A percentile compares a stretch with the other conserved stretches of the same genome.
These are phyloP conservation scores for Russula compacta DNA, from an alignment of 768 basidiomycete genomes.

Conservation along the genomic window DNA sequence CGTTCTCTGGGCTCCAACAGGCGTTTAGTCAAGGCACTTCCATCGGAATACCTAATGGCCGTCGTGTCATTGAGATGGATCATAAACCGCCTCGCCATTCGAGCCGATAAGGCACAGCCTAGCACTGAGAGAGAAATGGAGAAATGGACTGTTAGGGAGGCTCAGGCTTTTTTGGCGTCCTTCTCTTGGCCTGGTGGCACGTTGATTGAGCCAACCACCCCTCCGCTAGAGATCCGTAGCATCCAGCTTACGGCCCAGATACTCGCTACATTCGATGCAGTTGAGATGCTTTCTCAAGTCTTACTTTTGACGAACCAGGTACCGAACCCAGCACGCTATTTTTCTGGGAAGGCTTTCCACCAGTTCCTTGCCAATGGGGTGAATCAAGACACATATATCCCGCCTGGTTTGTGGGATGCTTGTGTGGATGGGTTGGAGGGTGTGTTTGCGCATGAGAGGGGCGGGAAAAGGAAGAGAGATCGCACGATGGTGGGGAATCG, in stretches of 20 bases:
- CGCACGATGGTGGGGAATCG: slow-evolving; percentile 31
- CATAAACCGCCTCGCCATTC: slow-evolving; percentile 37
- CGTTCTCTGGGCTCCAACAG: slow-evolving; percentile 47
- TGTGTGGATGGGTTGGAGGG: slow-evolving; percentile 11
- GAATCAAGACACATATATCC: slow-evolving; percentile 13
- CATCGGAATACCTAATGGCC: slow-evolving; percentile 37
- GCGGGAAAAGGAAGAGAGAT: slow-evolving; percentile 9
- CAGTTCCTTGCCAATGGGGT: slow-evolving; percentile 33
- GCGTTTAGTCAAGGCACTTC: slow-evolving; percentile 37
- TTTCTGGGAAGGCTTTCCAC: slow-evolving; percentile 60
- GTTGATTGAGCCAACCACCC: slow-evolving; percentile 19
- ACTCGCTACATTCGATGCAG: slow-evolving; percentile 46
- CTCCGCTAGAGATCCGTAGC: slow-evolving; percentile 46
- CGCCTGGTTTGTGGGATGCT: slow-evolving; percentile 21
- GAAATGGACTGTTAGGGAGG: slow-evolving; percentile 61
- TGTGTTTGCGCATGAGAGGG: slow-evolving; percentile 5
- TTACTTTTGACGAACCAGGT: slow-evolving; percentile 45
- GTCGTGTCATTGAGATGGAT: slow-evolving; percentile 61
- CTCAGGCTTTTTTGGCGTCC: slow-evolving; percentile 46
- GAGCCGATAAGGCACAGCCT: slow-evolving; percentile 39
- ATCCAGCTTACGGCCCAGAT: slow-evolving; percentile 63
- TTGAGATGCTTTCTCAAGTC: slow-evolving; percentile 52
- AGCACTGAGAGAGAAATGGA: slow-evolving; percentile 57
- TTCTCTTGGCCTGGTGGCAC: slow-evolving; percentile 27
- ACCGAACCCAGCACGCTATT: slow-evolving; percentile 36